Conservation (phyloP, 345 rosid species). For the Combretum micranthum region DNA sequence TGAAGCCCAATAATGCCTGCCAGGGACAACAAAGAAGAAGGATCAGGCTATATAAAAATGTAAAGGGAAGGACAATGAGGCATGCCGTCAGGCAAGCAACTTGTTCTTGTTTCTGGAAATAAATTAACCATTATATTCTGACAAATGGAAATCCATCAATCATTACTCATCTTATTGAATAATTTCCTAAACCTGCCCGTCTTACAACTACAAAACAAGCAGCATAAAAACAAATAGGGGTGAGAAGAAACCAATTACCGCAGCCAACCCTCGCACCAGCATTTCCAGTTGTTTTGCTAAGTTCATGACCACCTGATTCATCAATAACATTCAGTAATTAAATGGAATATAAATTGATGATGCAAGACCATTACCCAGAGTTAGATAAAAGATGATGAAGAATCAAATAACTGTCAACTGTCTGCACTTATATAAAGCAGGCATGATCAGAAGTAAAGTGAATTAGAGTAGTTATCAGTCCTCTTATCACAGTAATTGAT, state of each 20-base stretch:
- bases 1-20: constrained; percentile 86
- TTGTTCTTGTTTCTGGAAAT: too few relatives aligned
- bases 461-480: too few relatives aligned
- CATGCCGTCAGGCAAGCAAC: neutral
- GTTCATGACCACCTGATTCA: constrained; percentile 73
- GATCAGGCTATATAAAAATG: neutral
- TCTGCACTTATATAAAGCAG: too few relatives aligned
- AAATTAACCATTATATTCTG: too few relatives aligned
- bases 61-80: neutral
- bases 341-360: constrained; percentile 1
- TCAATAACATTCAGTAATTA: neutral
- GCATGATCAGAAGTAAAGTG: too few relatives aligned
- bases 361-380: neutral
- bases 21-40: constrained; percentile 1
- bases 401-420: too few relatives aligned
- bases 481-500: too few relatives aligned
- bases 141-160: too few relatives aligned
- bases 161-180: too few relatives aligned
- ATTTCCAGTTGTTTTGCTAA: constrained; percentile 87
- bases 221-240: too few relatives aligned
- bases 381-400: neutral
- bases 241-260: constrained; percentile 32
- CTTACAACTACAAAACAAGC: too few relatives aligned
- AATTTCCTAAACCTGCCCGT: too few relatives aligned
- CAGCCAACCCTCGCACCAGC: constrained; percentile 93